phyloP scores from a whole-genome alignment of 371 early-diverging fungal genomes.

The Gilbertella persicaria region DNA sequence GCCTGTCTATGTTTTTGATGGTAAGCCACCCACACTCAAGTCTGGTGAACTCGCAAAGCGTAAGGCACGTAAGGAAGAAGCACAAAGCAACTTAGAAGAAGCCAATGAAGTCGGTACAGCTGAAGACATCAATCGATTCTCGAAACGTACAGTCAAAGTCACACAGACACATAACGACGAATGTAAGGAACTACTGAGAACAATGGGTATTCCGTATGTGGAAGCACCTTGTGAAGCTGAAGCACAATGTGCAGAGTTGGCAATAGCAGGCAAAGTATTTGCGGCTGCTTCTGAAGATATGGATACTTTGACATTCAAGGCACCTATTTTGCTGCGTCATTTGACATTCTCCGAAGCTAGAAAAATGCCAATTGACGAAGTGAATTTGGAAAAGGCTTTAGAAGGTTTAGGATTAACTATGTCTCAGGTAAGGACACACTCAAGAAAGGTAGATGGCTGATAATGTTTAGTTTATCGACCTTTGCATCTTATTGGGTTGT shows the following conservation, averaged over 20 bases:
- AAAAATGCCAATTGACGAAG: slow-evolving; percentile 83
- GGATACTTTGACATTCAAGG: slow-evolving; percentile 98
- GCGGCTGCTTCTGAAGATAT: slow-evolving; percentile 99
- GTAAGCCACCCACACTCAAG: slow-evolving; percentile 97
- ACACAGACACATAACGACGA: slow-evolving; percentile 96
- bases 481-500: slow-evolving; percentile 99
- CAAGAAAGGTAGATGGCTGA: too few species aligned
- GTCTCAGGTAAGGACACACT: slow-evolving; percentile 64
- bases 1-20: slow-evolving; percentile 99
- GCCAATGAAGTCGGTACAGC: slow-evolving; percentile 86
- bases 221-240: slow-evolving; percentile 99
- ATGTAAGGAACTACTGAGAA: slow-evolving; percentile 85
- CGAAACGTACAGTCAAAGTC: slow-evolving; percentile 93
- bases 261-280: slow-evolving; percentile 89
- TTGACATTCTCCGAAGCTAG: slow-evolving; percentile 89
- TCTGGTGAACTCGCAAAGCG: slow-evolving; percentile 94
- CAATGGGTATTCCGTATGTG: slow-evolving; percentile 98
- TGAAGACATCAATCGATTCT: slow-evolving; percentile 90
- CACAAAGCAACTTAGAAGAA: slow-evolving; percentile 75
- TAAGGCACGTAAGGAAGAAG: slow-evolving; percentile 85
- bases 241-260: slow-evolving; percentile 98
- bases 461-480: slow-evolving; percentile 94
- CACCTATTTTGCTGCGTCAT: slow-evolving; percentile 94
- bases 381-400: slow-evolving; percentile 83
- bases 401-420: slow-evolving; percentile 80